A percentile compares a stretch with the other conserved stretches of the same genome.
These are phyloP conservation scores for Hygrocybe coccinea DNA, from an alignment of 768 basidiomycete species.

Conservation along the genomic window DNA sequence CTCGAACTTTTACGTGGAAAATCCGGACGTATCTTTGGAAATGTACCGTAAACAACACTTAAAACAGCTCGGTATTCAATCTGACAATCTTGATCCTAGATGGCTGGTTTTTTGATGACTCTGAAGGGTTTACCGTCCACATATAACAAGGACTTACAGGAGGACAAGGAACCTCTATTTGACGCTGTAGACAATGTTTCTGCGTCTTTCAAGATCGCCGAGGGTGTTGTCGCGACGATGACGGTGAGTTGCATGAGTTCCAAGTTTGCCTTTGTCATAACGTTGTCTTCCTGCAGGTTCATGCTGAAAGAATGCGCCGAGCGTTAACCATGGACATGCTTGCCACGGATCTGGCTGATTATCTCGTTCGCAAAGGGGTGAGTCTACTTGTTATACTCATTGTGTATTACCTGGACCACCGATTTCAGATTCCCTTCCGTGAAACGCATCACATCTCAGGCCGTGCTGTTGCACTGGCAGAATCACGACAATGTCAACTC, in stretches of 20 bases:
- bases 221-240: conserved; percentile 90
- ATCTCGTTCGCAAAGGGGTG: conserved; percentile 97
- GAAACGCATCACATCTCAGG: conserved; percentile 99
- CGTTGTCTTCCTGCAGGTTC: conserved; percentile 50
- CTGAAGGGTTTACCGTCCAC: conserved; percentile 96
- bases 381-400: conserved; percentile 28
- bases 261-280: too few species aligned
- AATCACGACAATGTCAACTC: conserved; percentile 73
- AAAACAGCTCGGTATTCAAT: neutral
- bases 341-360: conserved; percentile 98
- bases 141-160: conserved; percentile 99
- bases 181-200: conserved; percentile 87
- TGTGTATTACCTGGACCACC: neutral
- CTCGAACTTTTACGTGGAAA: conserved; percentile 94
- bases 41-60: conserved; percentile 43
- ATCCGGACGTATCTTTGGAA: conserved; percentile 89
- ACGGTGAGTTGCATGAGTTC: conserved; percentile 46
- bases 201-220: conserved; percentile 85
- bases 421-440: conserved; percentile 87
- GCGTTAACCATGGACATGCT: conserved; percentile 97
- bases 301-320: conserved; percentile 82
- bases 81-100: conserved; percentile 41
- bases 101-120: conserved; percentile 97
- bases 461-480: conserved; percentile 91
- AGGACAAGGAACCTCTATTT: conserved; percentile 97